A percentile compares a stretch with the other conserved stretches of the same genome.
phyloP scores from a whole-genome alignment of 805 yeast genomes.

The Candida xiaguanensis region DNA sequence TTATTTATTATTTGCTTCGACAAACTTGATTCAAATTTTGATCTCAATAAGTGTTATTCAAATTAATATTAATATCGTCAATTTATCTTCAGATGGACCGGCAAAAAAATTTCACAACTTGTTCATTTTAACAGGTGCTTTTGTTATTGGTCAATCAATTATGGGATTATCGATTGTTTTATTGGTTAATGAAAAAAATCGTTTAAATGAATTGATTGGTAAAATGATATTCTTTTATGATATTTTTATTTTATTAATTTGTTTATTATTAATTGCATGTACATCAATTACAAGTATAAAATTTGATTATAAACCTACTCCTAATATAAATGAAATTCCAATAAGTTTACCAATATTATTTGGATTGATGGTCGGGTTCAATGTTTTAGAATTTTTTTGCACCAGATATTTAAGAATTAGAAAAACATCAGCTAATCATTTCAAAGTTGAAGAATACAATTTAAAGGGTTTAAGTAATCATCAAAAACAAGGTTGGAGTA shows the following conservation, averaged over 20 bases:
- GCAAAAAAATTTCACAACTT: constrained; percentile 11
- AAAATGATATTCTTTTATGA: constrained; percentile 8
- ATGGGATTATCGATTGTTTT: constrained; percentile 10
- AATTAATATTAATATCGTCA: constrained; percentile 9
- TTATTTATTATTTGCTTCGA: constrained; percentile 5
- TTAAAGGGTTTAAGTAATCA: constrained; percentile 10
- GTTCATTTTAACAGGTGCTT: constrained; percentile 9
- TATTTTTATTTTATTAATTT: background rate
- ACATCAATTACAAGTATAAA: constrained; percentile 8
- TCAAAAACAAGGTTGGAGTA: constrained; percentile 18
- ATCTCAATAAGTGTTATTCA: constrained; percentile 9
- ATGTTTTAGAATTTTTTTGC: constrained; percentile 9
- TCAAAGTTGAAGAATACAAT: constrained; percentile 14
- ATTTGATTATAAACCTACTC: constrained; percentile 4
- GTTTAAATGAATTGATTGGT: constrained; percentile 13
- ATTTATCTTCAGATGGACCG: constrained; percentile 2
- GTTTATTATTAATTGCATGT: constrained; percentile 8
- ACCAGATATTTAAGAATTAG: constrained; percentile 11
- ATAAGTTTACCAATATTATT: constrained; percentile 10
- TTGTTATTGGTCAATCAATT: constrained; percentile 10
- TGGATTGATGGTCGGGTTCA: constrained; percentile 8
- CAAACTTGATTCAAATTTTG: constrained; percentile 8
- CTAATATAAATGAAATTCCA: constrained; percentile 6
- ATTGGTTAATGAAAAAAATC: constrained; percentile 10
- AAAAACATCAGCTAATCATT: constrained; percentile 7